These are phyloP conservation scores for Nakaseomyces uthaithaninus DNA, from an alignment of 1,139 yeast species.

Conservation along the genomic window DNA sequence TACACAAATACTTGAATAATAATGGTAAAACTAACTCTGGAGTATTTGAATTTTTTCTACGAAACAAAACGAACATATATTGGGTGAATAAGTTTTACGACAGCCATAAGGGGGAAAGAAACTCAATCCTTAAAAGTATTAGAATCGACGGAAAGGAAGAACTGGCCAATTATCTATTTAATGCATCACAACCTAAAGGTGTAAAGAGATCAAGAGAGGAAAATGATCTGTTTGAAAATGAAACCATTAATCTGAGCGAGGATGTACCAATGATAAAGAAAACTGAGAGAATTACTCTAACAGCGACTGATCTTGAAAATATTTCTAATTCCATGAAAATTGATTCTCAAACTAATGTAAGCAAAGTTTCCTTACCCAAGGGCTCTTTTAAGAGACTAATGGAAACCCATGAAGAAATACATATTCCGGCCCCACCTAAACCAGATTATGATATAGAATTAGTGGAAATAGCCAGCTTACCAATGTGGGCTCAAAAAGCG, in stretches of 20 bases:
- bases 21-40: no score
- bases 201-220: neutral
- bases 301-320: neutral
- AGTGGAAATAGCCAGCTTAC: conserved; percentile 55
- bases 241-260: no score
- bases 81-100: neutral
- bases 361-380: conserved; percentile 56
- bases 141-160: neutral
- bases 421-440: conserved; percentile 67
- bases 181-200: neutral
- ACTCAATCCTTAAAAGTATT: neutral
- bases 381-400: conserved; percentile 76
- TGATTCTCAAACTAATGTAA: neutral
- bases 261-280: neutral
- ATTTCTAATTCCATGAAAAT: neutral
- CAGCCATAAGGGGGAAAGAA: neutral
- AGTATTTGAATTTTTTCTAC: neutral
- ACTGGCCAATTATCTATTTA: neutral
- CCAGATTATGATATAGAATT: conserved; percentile 42
- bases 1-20: no score
- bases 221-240: no score
- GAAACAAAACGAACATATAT: neutral
- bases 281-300: neutral
- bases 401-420: conserved; percentile 75
- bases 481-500: conserved; percentile 73